These are phyloP conservation scores for Penicillium pancosmium DNA, from an alignment of 495 filamentous ascomycete species.

Conservation along the genomic window DNA sequence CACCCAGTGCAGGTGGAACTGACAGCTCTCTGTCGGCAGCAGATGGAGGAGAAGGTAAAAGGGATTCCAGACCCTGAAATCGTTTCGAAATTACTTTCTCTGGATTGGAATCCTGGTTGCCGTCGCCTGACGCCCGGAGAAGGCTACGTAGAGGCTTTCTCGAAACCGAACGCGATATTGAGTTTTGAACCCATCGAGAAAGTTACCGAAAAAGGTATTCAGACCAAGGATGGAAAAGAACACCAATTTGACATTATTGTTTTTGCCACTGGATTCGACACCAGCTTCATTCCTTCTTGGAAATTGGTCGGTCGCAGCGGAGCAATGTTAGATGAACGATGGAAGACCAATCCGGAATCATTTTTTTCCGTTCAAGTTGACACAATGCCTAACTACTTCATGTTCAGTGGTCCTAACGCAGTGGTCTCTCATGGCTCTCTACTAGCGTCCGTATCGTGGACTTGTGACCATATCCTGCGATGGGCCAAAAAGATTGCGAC, in stretches of 20 bases:
- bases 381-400: not conserved
- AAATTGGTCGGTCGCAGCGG: not conserved
- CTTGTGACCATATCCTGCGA: constrained; percentile 8
- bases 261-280: not conserved
- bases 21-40: not conserved
- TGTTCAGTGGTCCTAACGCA: not conserved
- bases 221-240: not conserved
- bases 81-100: not conserved
- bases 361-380: not conserved
- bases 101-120: not conserved
- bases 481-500: constrained; percentile 10
- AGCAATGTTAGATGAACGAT: not conserved
- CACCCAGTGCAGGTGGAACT: not conserved
- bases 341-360: not conserved
- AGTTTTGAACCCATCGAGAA: not conserved
- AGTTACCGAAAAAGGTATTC: not conserved
- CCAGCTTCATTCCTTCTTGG: not conserved
- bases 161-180: not conserved
- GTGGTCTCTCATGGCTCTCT: not conserved
- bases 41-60: not conserved
- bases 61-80: not conserved
- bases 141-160: not conserved
- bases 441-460: not conserved
- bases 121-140: not conserved
- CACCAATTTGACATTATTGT: constrained; percentile 1